A percentile compares a stretch with the other conserved stretches of the same genome.
phyloP scores from a whole-genome alignment of 306 rosid species.

The Notholithocarpus densiflorus region DNA sequence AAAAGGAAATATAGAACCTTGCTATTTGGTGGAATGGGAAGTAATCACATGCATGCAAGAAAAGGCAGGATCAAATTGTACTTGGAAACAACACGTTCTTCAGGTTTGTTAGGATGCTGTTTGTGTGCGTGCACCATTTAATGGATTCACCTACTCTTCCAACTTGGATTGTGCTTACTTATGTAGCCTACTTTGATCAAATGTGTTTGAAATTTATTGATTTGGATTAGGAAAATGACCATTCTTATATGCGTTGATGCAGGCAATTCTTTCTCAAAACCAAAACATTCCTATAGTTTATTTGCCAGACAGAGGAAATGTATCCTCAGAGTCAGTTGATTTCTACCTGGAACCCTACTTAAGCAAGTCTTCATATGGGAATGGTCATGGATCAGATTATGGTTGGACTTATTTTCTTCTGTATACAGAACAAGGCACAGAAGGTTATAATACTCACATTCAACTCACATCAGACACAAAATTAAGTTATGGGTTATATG shows the following conservation, averaged over 20 bases:
- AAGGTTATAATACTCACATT: not conserved
- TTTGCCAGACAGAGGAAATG: not conserved
- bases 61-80: constrained; percentile 1
- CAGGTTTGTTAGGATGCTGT: not conserved
- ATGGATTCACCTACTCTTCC: too few relatives aligned
- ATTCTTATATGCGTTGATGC: not conserved
- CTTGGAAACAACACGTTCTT: not conserved
- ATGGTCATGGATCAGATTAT: not conserved
- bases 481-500: not conserved
- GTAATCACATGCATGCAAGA: not conserved
- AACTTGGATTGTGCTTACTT: too few relatives aligned
- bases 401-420: constrained; percentile 16
- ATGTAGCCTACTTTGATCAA: too few relatives aligned
- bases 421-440: not conserved
- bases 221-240: too few relatives aligned
- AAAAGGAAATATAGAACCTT: not conserved
- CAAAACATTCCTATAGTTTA: not conserved
- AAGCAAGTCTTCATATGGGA: not conserved
- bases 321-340: not conserved
- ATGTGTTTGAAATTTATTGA: too few relatives aligned
- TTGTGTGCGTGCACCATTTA: too few relatives aligned
- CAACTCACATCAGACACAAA: not conserved
- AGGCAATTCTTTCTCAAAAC: not conserved
- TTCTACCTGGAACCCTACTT: constrained; percentile 5
- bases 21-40: constrained; percentile 8